Conservation (phyloP, 768 basidiomycete species). For the Lactarius deliciosus region DNA sequence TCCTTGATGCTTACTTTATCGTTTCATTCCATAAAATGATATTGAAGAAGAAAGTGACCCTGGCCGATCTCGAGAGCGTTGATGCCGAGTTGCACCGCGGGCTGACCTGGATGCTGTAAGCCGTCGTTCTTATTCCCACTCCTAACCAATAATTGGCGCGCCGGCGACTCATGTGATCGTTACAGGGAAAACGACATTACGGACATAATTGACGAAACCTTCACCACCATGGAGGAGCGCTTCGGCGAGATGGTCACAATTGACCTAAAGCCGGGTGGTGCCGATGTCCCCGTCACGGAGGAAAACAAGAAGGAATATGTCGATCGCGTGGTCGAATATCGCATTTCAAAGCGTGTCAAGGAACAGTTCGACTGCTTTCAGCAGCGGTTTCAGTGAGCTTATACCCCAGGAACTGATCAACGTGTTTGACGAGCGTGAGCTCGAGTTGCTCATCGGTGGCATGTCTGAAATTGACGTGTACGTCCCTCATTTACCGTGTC, state of each 20-base stretch:
- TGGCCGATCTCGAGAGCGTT: slow-evolving; percentile 93
- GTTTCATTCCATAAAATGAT: slow-evolving; percentile 99
- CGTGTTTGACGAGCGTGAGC: slow-evolving; percentile 97
- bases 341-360: slow-evolving; percentile 95
- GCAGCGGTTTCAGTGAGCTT: slow-evolving; percentile 99
- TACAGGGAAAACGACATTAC: slow-evolving; percentile 95
- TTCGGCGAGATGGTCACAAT: slow-evolving; percentile 98
- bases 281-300: slow-evolving; percentile 83
- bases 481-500: slow-evolving; percentile 37
- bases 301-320: slow-evolving; percentile 99
- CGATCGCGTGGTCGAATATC: slow-evolving; percentile 91
- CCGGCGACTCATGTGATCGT: slow-evolving; percentile 27
- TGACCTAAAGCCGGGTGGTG: slow-evolving; percentile 88
- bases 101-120: slow-evolving; percentile 98
- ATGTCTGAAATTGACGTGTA: slow-evolving; percentile 99
- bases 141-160: slow-evolving; percentile 19
- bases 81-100: slow-evolving; percentile 94
- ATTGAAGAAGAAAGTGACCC: slow-evolving; percentile 92
- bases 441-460: slow-evolving; percentile 95
- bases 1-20: slow-evolving; percentile 99
- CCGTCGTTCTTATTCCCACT: slow-evolving; percentile 25
- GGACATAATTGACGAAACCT: slow-evolving; percentile 96
- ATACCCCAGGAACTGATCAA: slow-evolving; percentile 98
- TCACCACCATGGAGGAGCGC: slow-evolving; percentile 94
- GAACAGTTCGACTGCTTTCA: slow-evolving; percentile 99